Conservation (phyloP, 2,329 filamentous ascomycete species). For the Calonectria fujianensis region DNA sequence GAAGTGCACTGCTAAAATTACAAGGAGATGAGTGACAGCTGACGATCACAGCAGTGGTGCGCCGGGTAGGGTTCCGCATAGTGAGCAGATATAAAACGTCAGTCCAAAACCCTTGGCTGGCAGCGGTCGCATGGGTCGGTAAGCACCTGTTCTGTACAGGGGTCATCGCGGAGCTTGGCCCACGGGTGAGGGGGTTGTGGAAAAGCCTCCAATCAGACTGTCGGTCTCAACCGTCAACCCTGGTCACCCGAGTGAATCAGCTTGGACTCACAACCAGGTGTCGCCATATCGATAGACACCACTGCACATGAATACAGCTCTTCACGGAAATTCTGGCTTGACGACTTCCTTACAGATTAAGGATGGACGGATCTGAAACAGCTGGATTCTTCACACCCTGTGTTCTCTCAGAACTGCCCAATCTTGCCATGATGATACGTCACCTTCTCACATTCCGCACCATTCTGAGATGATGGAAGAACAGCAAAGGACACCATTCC, state of each 20-base stretch:
- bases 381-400: neutral
- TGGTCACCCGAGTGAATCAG: neutral
- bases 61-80: neutral
- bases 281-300: neutral
- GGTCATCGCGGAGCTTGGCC: neutral
- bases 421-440: slow-evolving; percentile 24
- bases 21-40: slow-evolving; percentile 8
- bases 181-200: neutral
- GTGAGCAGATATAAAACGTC: neutral
- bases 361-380: slow-evolving; percentile 36
- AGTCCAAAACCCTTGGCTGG: neutral
- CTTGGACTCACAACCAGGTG: neutral
- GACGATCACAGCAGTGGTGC: neutral
- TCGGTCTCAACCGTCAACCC: neutral
- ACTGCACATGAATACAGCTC: neutral
- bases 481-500: neutral
- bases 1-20: neutral
- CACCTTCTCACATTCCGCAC: slow-evolving; percentile 33
- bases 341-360: neutral
- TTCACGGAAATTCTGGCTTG: neutral
- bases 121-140: neutral
- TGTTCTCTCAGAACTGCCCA: slow-evolving; percentile 1
- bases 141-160: slow-evolving; percentile 11
- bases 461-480: slow-evolving; percentile 39
- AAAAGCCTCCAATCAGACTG: neutral